Base-by-base conservation (phyloP, 495 filamentous ascomycete genomes). In the Filosporella fistucella region DNA sequence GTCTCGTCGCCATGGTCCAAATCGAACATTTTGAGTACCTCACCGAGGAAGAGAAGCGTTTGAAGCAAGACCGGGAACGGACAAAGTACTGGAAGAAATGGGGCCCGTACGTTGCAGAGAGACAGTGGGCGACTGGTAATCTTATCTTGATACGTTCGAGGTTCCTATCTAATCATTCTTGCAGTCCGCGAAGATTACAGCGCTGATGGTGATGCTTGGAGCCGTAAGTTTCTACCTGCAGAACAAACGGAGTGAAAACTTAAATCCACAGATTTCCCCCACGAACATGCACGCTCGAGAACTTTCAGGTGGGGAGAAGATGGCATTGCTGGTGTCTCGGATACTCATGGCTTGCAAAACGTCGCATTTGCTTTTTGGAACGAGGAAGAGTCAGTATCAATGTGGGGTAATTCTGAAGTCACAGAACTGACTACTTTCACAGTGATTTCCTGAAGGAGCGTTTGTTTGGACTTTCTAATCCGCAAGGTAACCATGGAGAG, bases 301-400 rank as follows among this genome's bases (percentile, higher is more conserved):
- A 77, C 87, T 37, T 97, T 85, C 63, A 79, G 91, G 49, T 97
- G 91, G 91, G 91, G 91, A 49, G 91, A 97, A 58, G 91, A 97
- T 62, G 91, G 91, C 43, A 97, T 97, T 69, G 91, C 91, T 30
- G 91, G 91, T 55, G 89, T 97, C 26, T 96, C 81, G 20, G 91
- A 97, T 61, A 84, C 87, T 8, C 91, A 97, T 53, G 88, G 88
- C 29, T 66, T 84, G 24, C 87, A 95, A 67, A 93, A 95, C 61
- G 86, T 97, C 59, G 86, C 87, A 1, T 97, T 96, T 72, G 78
- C 88, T 22, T 97, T 97, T 68, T 97, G 91, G 91, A 97, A 97
- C 64, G 88, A 86, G 65, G 81, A 95, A 69, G 91, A 97, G 88
- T 91, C 67, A 49, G 87, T 72, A 20, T 42, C 26, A 25, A 23